phyloP scores from a whole-genome alignment of 192 early-diverging fungal genomes.

The Backusella sp. region DNA sequence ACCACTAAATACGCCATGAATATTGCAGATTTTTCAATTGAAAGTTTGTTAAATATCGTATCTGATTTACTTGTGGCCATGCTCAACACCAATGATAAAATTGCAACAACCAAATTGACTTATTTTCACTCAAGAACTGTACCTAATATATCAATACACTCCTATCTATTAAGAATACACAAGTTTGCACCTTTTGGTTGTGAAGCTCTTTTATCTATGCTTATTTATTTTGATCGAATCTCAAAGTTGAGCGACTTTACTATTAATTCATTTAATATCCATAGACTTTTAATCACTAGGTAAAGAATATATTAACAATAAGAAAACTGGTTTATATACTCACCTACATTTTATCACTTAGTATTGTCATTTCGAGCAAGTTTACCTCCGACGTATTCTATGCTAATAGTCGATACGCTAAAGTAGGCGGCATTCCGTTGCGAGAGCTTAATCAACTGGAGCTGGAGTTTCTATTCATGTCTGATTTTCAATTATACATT shows the following conservation, averaged over 20 bases:
- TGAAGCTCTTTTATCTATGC: slow-evolving; percentile 61
- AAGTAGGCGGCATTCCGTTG: slow-evolving; percentile 72
- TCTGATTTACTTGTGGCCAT: slow-evolving; percentile 50
- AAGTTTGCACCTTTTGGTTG: slow-evolving; percentile 68
- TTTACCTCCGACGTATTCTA: slow-evolving; percentile 72
- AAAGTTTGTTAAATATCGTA: slow-evolving; percentile 47
- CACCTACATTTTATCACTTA: slow-evolving; percentile 14
- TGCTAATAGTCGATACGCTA: slow-evolving; percentile 68
- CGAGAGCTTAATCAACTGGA: slow-evolving; percentile 75
- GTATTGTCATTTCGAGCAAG: slow-evolving; percentile 67
- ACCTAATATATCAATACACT: slow-evolving; percentile 61
- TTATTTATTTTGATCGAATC: slow-evolving; percentile 73
- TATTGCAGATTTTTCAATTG: slow-evolving; percentile 46
- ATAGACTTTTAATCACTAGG: slow-evolving; percentile 63
- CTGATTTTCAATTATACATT: slow-evolving; percentile 67
- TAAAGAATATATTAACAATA: slow-evolving; percentile 13
- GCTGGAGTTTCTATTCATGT: slow-evolving; percentile 69
- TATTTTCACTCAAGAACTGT: slow-evolving; percentile 72
- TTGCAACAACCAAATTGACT: slow-evolving; percentile 41
- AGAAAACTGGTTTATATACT: neutral
- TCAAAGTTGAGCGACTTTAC: slow-evolving; percentile 50
- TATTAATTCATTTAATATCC: slow-evolving; percentile 67
- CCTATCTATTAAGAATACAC: slow-evolving; percentile 66
- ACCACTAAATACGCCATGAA: slow-evolving; percentile 5
- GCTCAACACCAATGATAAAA: slow-evolving; percentile 45